These are phyloP conservation scores for Yarrowia osloensis DNA, from an alignment of 805 yeast species.

Conservation along the genomic window DNA sequence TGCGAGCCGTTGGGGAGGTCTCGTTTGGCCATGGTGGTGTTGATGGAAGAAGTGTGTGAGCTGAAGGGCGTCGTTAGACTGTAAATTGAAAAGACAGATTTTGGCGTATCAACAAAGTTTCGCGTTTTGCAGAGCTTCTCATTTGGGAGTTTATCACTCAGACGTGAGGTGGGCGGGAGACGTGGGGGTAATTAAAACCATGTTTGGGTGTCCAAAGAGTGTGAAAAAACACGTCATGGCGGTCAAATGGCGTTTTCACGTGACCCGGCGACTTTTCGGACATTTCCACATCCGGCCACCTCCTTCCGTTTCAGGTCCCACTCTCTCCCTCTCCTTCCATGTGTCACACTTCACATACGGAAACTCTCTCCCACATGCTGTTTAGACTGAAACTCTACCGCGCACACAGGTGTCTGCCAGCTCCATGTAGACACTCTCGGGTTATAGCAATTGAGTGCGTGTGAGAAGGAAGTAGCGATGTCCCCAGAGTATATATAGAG, in stretches of 20 bases:
- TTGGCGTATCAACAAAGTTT: neutral
- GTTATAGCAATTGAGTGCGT: neutral
- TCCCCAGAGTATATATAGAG: neutral
- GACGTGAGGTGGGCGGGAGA: neutral
- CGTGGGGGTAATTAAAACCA: no score
- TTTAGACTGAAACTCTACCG: no score
- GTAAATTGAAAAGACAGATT: no score
- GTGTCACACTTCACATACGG: neutral
- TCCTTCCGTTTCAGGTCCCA: constrained; percentile 11
- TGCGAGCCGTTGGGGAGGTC: neutral
- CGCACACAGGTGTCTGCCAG: no score
- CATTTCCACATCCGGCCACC: neutral
- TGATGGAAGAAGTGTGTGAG: no score
- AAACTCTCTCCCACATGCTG: constrained; percentile 28
- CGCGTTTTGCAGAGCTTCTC: neutral
- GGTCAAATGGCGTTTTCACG: neutral
- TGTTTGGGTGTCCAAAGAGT: no score
- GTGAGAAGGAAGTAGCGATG: constrained; percentile 6
- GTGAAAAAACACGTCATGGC: neutral
- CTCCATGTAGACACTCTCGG: no score
- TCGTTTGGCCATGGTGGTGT: neutral
- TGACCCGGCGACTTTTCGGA: neutral
- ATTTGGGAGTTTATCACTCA: neutral
- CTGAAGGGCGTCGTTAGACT: no score
- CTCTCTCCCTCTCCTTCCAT: neutral